These are phyloP conservation scores for Calonectria henricotiae DNA, from an alignment of 2,329 filamentous ascomycete species.

Conservation along the genomic window DNA sequence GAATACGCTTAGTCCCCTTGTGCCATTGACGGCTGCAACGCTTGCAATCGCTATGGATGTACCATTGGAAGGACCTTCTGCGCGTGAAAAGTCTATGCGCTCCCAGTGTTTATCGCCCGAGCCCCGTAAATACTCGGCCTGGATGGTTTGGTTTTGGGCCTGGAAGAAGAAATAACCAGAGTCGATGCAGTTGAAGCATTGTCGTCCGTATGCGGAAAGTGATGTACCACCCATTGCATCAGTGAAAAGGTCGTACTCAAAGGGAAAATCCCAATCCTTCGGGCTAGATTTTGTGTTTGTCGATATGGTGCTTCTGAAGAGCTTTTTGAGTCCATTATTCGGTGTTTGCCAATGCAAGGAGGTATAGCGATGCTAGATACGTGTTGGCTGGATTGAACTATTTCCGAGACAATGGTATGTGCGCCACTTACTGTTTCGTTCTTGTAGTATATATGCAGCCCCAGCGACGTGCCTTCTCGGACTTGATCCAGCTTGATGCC, in stretches of 20 bases:
- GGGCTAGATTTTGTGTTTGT: conserved; percentile 9
- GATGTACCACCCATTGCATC: conserved; percentile 2
- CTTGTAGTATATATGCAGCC: conserved; percentile 25
- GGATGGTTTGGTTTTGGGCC: background rate
- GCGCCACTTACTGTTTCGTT: conserved; percentile 10
- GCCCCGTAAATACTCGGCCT: background rate
- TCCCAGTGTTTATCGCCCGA: conserved; percentile 5
- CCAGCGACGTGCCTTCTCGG: conserved; percentile 14
- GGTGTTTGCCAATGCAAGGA: conserved; percentile 33
- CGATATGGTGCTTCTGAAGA: conserved; percentile 13
- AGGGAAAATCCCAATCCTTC: conserved; percentile 19
- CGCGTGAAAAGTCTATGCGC: conserved; percentile 12
- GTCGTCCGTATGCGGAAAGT: conserved; percentile 22
- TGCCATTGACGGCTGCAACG: background rate
- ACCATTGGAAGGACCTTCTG: background rate
- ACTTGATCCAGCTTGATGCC: conserved; percentile 25
- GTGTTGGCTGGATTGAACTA: background rate
- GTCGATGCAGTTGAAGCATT: conserved; percentile 9
- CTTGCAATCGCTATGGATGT: conserved; percentile 16
- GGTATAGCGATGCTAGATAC: conserved; percentile 6
- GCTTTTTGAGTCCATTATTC: conserved; percentile 21
- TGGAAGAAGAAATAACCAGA: conserved; percentile 30
- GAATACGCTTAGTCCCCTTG: conserved; percentile 18
- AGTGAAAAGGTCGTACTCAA: conserved; percentile 11
- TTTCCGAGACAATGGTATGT: background rate